A percentile compares a stretch with the other conserved stretches of the same genome.
These are phyloP conservation scores for Bromus sterilis DNA, from an alignment of 176 grass and related monocot species.

Conservation along the genomic window DNA sequence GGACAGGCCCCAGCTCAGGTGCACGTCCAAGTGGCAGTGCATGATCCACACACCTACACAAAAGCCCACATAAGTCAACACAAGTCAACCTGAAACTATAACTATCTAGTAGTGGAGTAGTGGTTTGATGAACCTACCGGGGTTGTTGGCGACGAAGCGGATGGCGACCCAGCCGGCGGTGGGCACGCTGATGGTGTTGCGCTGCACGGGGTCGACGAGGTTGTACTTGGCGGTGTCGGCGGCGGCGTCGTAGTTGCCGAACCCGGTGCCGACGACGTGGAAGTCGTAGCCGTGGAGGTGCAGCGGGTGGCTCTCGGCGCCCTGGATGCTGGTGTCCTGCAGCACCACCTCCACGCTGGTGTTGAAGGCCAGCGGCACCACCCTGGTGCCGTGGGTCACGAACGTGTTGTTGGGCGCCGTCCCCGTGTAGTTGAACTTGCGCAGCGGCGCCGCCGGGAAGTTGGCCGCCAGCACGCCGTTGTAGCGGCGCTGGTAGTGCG, in stretches of 20 bases:
- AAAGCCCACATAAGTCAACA: neutral
- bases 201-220: conserved; percentile 66
- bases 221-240: conserved; percentile 51
- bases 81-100: too few species aligned
- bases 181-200: conserved; percentile 75
- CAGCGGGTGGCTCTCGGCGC: conserved; percentile 79
- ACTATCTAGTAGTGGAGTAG: too few species aligned
- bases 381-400: conserved; percentile 59
- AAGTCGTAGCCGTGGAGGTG: conserved; percentile 84
- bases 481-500: conserved; percentile 52
- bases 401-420: conserved; percentile 68
- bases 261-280: conserved; percentile 62
- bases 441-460: conserved; percentile 36
- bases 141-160: conserved; percentile 72
- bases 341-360: conserved; percentile 60
- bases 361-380: conserved; percentile 45
- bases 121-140: conserved; percentile 16
- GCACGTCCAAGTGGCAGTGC: conserved; percentile 87
- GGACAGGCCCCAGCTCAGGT: conserved; percentile 69
- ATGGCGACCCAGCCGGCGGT: conserved; percentile 69
- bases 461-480: conserved; percentile 40
- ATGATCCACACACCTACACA: conserved; percentile 71
- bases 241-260: conserved; percentile 49
- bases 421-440: conserved; percentile 75
- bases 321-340: conserved; percentile 74